These are phyloP conservation scores for Ustulina deusta DNA, from an alignment of 2,329 filamentous ascomycete genomes.

Conservation along the genomic window DNA sequence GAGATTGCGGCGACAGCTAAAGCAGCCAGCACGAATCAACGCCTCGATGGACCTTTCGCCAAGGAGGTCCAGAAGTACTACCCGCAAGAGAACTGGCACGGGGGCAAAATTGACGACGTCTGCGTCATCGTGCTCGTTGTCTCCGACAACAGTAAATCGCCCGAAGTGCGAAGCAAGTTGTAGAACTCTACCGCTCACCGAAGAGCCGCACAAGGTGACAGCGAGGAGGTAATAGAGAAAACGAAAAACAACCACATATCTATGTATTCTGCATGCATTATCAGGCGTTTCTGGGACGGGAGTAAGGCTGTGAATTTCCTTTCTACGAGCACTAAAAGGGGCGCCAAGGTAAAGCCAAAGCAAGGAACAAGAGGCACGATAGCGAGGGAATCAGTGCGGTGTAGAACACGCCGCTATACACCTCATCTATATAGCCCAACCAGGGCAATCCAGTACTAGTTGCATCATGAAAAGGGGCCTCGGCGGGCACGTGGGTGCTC, in stretches of 20 bases:
- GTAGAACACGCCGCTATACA: not conserved
- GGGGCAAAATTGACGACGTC: constrained; percentile 96
- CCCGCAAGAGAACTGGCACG: constrained; percentile 86
- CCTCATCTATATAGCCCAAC: constrained; percentile 14
- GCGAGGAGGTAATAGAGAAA: constrained; percentile 9
- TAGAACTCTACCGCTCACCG: constrained; percentile 25
- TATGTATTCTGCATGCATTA: constrained; percentile 39
- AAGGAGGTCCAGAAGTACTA: constrained; percentile 92
- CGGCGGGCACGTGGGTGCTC: constrained; percentile 5
- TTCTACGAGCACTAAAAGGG: constrained; percentile 21
- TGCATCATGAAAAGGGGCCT: constrained; percentile 1
- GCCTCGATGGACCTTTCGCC: constrained; percentile 90
- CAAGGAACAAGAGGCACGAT: not conserved
- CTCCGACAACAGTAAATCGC: constrained; percentile 66
- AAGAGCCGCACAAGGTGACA: not conserved
- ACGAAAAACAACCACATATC: constrained; percentile 5
- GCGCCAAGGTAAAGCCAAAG: constrained; percentile 7
- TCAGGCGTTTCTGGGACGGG: constrained; percentile 41
- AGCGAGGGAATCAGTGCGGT: not conserved
- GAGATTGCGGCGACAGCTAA: constrained; percentile 87
- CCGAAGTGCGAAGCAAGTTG: constrained; percentile 46
- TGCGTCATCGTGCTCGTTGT: constrained; percentile 85
- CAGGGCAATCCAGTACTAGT: constrained; percentile 1
- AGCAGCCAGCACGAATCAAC: constrained; percentile 81
- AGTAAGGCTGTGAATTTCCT: constrained; percentile 19